Conservation (phyloP, 495 filamentous ascomycete species). For the Sphaerosporella brunnea region DNA sequence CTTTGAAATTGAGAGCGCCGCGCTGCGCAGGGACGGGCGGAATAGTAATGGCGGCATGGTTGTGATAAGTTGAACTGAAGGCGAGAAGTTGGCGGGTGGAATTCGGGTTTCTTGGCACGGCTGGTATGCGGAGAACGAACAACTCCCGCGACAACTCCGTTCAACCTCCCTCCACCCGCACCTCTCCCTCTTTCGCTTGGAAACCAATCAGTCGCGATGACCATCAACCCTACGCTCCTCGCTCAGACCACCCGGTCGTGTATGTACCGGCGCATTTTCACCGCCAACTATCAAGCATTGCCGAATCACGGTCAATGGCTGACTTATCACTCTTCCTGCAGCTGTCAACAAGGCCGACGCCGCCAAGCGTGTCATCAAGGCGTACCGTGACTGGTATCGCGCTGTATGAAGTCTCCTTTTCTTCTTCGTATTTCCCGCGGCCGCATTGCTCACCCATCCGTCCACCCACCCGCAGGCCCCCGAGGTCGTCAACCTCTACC, state of each 20-base stretch:
- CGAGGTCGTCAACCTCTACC: conserved; percentile 92
- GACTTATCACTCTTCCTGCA: conserved; percentile 29
- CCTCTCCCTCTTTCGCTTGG: conserved; percentile 2
- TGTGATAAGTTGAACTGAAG: too few species aligned
- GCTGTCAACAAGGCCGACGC: conserved; percentile 79
- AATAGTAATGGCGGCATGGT: conserved; percentile 2
- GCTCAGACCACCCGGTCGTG: conserved; percentile 78
- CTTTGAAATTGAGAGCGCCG: background rate
- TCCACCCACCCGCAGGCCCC: conserved; percentile 45
- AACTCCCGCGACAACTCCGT: background rate
- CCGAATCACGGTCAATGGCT: background rate
- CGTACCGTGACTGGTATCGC: conserved; percentile 87
- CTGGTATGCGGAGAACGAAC: conserved; percentile 1
- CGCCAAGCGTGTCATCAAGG: conserved; percentile 56
- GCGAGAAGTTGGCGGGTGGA: background rate
- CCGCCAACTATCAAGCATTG: background rate
- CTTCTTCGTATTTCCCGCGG: background rate
- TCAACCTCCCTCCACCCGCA: conserved; percentile 3
- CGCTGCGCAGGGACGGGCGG: background rate
- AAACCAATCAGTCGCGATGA: conserved; percentile 32
- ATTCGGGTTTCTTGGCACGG: background rate
- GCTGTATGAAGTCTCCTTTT: conserved; percentile 43
- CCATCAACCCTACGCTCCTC: conserved; percentile 83
- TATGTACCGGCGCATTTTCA: conserved; percentile 34
- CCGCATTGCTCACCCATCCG: conserved; percentile 3